These are phyloP conservation scores for Lipomyces spencermartinsiae DNA, from an alignment of 805 yeast species.

Conservation along the genomic window DNA sequence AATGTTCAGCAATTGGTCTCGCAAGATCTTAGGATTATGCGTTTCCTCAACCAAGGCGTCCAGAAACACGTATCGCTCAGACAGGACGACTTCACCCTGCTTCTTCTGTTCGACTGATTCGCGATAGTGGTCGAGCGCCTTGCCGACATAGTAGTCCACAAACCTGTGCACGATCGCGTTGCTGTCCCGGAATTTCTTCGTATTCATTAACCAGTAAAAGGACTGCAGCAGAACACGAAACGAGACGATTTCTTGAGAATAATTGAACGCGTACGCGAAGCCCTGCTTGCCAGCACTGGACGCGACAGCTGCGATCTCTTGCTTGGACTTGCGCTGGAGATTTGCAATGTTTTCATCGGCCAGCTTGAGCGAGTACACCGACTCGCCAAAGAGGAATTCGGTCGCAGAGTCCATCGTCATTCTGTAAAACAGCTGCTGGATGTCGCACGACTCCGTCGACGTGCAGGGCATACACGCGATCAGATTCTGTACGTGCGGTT, in stretches of 20 bases:
- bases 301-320: slow-evolving; percentile 16
- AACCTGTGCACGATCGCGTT: slow-evolving; percentile 45
- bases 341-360: background rate
- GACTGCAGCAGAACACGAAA: slow-evolving; percentile 37
- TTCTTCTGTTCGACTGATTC: slow-evolving; percentile 23
- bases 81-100: slow-evolving; percentile 37
- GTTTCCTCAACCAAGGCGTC: slow-evolving; percentile 57
- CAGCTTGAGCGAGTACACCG: slow-evolving; percentile 38
- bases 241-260: slow-evolving; percentile 33
- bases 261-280: slow-evolving; percentile 39
- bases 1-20: slow-evolving; percentile 59
- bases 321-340: slow-evolving; percentile 20
- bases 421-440: slow-evolving; percentile 42
- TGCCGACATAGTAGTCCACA: slow-evolving; percentile 51
- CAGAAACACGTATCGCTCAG: slow-evolving; percentile 54
- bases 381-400: slow-evolving; percentile 47
- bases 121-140: slow-evolving; percentile 44
- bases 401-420: slow-evolving; percentile 47
- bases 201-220: slow-evolving; percentile 36
- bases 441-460: slow-evolving; percentile 37
- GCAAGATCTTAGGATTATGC: slow-evolving; percentile 53
- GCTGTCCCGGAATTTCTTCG: slow-evolving; percentile 45
- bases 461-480: slow-evolving; percentile 20
- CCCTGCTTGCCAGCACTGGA: slow-evolving; percentile 28
- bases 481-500: slow-evolving; percentile 42